These are phyloP conservation scores for Neofusicoccum sp. DNA, from an alignment of 2,329 filamentous ascomycete species.

Conservation along the genomic window DNA sequence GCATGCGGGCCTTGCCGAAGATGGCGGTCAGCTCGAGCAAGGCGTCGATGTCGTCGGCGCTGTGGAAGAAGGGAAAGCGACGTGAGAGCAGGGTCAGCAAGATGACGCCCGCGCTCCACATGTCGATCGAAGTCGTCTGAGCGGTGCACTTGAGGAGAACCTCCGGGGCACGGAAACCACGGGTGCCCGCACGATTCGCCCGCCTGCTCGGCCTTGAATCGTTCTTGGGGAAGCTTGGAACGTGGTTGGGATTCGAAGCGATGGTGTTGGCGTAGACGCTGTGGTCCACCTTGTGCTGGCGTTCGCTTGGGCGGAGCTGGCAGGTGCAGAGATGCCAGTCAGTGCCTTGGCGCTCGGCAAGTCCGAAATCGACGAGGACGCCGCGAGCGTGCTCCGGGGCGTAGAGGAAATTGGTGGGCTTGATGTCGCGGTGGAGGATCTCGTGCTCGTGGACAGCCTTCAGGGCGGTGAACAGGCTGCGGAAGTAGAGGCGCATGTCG, in stretches of 20 bases:
- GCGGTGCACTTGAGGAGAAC: conserved; percentile 96
- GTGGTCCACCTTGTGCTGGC: conserved; percentile 60
- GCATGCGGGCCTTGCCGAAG: conserved; percentile 86
- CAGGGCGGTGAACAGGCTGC: conserved; percentile 83
- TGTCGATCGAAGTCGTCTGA: conserved; percentile 88
- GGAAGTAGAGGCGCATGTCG: conserved; percentile 89
- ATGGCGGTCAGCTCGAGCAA: conserved; percentile 97
- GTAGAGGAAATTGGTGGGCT: conserved; percentile 97
- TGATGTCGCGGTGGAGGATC: conserved; percentile 94
- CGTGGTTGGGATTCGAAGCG: conserved; percentile 32
- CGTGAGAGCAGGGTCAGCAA: conserved; percentile 90
- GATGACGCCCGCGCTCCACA: conserved; percentile 98
- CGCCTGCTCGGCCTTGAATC: conserved; percentile 85
- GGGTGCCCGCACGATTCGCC: conserved; percentile 91
- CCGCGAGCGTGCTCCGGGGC: conserved; percentile 78
- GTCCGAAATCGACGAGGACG: conserved; percentile 97
- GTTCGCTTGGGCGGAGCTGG: conserved; percentile 64
- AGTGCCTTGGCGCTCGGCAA: conserved; percentile 75
- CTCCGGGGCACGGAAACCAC: conserved; percentile 94
- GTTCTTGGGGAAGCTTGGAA: conserved; percentile 79
- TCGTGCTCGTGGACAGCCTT: conserved; percentile 77
- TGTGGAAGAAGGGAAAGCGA: conserved; percentile 98
- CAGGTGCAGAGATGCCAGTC: conserved; percentile 84
- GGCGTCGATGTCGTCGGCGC: conserved; percentile 95
- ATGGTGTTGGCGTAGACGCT: conserved; percentile 62